Evolutionary conservation across 306 rosid genomes (phyloP).

Genomic region (Mucuna pruriens): DNA sequence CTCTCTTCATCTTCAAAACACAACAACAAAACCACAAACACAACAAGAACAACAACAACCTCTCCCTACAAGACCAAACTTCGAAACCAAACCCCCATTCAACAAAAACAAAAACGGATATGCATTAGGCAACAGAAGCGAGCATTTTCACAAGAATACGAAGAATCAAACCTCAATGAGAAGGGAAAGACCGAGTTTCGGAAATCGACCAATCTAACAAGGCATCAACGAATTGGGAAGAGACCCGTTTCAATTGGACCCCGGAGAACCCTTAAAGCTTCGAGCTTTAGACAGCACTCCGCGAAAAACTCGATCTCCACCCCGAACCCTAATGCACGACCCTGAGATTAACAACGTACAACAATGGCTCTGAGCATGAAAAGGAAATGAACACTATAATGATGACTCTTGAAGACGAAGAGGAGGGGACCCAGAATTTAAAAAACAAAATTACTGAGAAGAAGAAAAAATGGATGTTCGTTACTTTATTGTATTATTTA

Average conservation of each 20-base stretch:
- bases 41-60: constrained; percentile 39
- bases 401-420: constrained; percentile 22
- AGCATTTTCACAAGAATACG: background rate
- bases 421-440: background rate
- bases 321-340: constrained; percentile 36
- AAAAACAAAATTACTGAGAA: background rate
- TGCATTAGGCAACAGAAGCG: constrained; percentile 10
- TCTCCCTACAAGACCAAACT: constrained; percentile 32
- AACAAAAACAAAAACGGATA: constrained; percentile 11
- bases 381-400: background rate
- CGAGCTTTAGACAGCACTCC: constrained; percentile 44
- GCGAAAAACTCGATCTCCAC: constrained; percentile 28
- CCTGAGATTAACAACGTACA: background rate
- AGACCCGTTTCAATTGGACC: constrained; percentile 37
- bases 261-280: constrained; percentile 34
- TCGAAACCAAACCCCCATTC: constrained; percentile 27
- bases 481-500: background rate
- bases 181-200: constrained; percentile 42
- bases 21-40: constrained; percentile 27
- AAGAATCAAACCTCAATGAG: constrained; percentile 33
- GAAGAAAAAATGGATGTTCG: background rate
- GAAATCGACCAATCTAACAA: constrained; percentile 42
- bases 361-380: background rate
- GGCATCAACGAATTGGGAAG: constrained; percentile 40
- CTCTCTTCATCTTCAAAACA: constrained; percentile 66